Evolutionary conservation across 202 grass and related monocot genomes (phyloP), one percentile per base, ranked within the genome.

Genomic region (Setaria viridis): DNA sequence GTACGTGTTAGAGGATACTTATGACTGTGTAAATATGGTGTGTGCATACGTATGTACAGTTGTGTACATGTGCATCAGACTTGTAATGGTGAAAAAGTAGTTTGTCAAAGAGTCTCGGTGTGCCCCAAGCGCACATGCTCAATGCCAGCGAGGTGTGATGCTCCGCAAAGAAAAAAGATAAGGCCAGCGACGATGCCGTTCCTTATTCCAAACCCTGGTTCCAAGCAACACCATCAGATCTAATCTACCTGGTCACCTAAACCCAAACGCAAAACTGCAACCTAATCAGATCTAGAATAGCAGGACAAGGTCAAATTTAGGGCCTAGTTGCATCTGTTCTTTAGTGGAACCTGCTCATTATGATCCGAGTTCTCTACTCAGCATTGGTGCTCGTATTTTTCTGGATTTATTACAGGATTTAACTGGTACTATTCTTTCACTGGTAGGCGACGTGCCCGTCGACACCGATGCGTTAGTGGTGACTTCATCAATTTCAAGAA

Each of bases 161-260:
- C 37, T 81, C n/a, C 29, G 7, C 45, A 81, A 57, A 80, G 49
- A 58, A 82, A 77, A 77, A 82, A 82, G 67, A 71, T 20, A 33
- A 60, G 33, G 74, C 81, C 55, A 64, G 45, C 19, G 7, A 53
- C 45, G 80, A 73, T 63, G 11, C 19, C 45, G 42, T 16, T 60
- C 5, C 3, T n/a, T 14, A 50, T 65, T 37, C 70, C 33, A 43
- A 66, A 43, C 71, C 59, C 13, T 14, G 48, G 63, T 66, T 41
- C 45, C 71, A 66, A 75, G 71, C 59, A 66, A 51, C 70, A 74
- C 13, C 55, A 12, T 42, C 57, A 32, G 58, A 54, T 82, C 80
- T 58, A 59, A 15, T 39, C 32, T 34, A 43, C 17, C 19, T 15
- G 34, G 4, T 13, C 33, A 57, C 2, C 16, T 54, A 33, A 35